Conservation (phyloP, 2,329 filamentous ascomycete species). For the Aciculosporium take region DNA sequence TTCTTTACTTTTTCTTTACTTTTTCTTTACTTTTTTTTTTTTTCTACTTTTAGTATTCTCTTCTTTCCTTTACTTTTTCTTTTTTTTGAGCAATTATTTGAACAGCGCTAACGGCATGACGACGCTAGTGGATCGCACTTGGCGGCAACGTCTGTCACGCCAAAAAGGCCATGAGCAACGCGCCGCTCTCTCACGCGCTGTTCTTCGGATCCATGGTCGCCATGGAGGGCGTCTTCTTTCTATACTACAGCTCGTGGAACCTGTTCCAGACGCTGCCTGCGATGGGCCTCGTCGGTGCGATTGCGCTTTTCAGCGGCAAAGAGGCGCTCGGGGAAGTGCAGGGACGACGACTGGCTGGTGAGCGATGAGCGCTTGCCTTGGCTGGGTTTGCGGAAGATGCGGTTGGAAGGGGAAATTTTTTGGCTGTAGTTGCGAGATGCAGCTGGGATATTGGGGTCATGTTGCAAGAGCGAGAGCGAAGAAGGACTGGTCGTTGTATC, state of each 20-base stretch:
- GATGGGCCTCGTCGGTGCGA: conserved; percentile 49
- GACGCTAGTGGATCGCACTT: conserved; percentile 58
- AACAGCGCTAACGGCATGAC: conserved; percentile 10
- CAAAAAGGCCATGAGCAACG: conserved; percentile 55
- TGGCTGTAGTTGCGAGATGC: background rate
- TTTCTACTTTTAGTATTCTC: too few relatives aligned
- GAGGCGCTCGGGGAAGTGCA: conserved; percentile 89
- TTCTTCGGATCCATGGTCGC: conserved; percentile 80
- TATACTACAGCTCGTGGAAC: conserved; percentile 89
- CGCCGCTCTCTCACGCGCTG: conserved; percentile 65
- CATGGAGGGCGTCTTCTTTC: conserved; percentile 84
- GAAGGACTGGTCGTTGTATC: too few relatives aligned
- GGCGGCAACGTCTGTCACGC: conserved; percentile 76
- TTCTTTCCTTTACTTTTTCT: background rate
- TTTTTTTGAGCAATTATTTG: background rate
- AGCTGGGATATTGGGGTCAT: background rate
- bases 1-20: too few relatives aligned
- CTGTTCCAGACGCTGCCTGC: conserved; percentile 78
- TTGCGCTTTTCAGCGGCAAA: conserved; percentile 75
- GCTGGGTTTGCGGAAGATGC: background rate
- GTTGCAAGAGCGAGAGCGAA: too few relatives aligned
- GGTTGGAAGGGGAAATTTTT: background rate
- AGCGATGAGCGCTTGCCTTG: conserved; percentile 28
- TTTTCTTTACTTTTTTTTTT: too few relatives aligned
- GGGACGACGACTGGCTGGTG: conserved; percentile 65